Conservation (phyloP, 768 basidiomycete genomes). For the Phaeotremella fagi region DNA sequence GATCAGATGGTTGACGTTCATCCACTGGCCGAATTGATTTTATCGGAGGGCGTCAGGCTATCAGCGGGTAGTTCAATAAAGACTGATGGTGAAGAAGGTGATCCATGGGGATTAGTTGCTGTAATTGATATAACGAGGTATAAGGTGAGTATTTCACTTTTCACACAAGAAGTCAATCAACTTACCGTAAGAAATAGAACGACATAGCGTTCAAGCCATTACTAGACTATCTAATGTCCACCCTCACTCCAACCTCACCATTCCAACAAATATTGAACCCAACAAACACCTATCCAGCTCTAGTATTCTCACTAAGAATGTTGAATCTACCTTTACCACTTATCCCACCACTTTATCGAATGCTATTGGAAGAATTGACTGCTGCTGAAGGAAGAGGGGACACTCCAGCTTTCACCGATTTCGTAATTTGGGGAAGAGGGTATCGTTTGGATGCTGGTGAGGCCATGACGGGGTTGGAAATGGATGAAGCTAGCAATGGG, state of each 20-base stretch:
- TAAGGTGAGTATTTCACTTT: slow-evolving; percentile 51
- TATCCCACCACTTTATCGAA: slow-evolving; percentile 83
- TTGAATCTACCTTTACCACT: slow-evolving; percentile 95
- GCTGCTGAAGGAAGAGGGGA: slow-evolving; percentile 64
- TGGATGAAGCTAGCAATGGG: slow-evolving; percentile 19
- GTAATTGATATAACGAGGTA: slow-evolving; percentile 72
- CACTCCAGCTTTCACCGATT: slow-evolving; percentile 69
- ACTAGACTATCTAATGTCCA: slow-evolving; percentile 63
- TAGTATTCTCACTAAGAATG: slow-evolving; percentile 80
- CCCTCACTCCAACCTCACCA: slow-evolving; percentile 55
- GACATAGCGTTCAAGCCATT: slow-evolving; percentile 68
- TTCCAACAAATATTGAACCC: slow-evolving; percentile 45
- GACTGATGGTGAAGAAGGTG: slow-evolving; percentile 81
- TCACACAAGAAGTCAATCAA: neutral
- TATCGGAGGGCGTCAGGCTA: slow-evolving; percentile 59
- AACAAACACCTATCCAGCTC: slow-evolving; percentile 59
- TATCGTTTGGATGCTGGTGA: slow-evolving; percentile 71
- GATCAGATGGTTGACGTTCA: slow-evolving; percentile 66
- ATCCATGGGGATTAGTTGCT: slow-evolving; percentile 83
- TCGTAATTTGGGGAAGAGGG: slow-evolving; percentile 69
- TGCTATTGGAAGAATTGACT: slow-evolving; percentile 78
- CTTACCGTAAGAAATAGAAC: slow-evolving; percentile 60
- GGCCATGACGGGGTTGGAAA: slow-evolving; percentile 55
- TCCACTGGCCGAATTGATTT: slow-evolving; percentile 72
- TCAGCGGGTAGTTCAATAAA: slow-evolving; percentile 78